Evolutionary conservation across 1,284 basidiomycete species (phyloP).

Genomic region (Cutaneotrichosporon arboriforme): DNA sequence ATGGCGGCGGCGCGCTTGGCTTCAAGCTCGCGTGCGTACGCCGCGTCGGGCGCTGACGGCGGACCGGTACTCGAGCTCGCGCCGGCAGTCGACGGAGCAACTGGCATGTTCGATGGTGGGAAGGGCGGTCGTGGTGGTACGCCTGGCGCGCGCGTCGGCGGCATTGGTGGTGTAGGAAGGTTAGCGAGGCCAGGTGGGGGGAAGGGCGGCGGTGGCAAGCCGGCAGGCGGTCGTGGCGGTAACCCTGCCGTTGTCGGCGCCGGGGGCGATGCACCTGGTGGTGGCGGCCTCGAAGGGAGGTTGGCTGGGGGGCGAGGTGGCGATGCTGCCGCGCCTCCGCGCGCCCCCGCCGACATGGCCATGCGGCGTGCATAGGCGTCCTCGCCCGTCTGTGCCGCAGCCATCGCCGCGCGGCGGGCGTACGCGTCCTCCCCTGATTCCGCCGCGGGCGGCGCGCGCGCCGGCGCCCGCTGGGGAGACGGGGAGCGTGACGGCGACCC

Average conservation of each 20-base stretch:
- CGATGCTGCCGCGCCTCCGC: background rate
- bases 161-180: conserved; percentile 1
- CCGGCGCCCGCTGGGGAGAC: background rate
- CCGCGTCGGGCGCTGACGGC: background rate
- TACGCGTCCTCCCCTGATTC: conserved; percentile 23
- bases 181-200: conserved; percentile 12
- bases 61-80: background rate
- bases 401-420: conserved; percentile 20
- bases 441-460: background rate
- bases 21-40: conserved; percentile 35
- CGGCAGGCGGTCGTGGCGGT: conserved; percentile 9
- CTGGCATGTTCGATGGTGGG: background rate
- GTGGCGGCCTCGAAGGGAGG: background rate
- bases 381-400: conserved; percentile 19
- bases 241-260: background rate
- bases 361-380: conserved; percentile 40
- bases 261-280: conserved; percentile 1
- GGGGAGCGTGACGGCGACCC: conserved; percentile 5
- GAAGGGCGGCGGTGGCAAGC: conserved; percentile 5
- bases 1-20: conserved; percentile 67
- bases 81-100: background rate
- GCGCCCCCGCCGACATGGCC: conserved; percentile 23
- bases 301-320: conserved; percentile 3
- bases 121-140: background rate
- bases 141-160: background rate